phyloP scores from a whole-genome alignment of 108 stramenopile genomes.

The Seminavis robusta region DNA sequence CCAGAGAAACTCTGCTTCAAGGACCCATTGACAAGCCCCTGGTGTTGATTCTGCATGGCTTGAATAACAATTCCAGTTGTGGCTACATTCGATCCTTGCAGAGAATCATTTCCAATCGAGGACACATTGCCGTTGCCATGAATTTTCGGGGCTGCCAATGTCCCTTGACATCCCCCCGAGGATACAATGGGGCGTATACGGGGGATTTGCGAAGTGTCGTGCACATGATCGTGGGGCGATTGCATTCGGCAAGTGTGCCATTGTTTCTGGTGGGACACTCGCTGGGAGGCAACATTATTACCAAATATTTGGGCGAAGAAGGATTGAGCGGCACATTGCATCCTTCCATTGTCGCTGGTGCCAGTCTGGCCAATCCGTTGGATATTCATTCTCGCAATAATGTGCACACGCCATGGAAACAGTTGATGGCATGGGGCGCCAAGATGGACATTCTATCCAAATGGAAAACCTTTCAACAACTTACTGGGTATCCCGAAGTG shows the following conservation, averaged over 20 bases:
- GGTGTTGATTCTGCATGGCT: constrained; percentile 49
- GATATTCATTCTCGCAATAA: constrained; percentile 25
- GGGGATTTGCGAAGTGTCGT: constrained; percentile 56
- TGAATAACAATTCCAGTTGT: constrained; percentile 53
- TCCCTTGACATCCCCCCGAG: constrained; percentile 37
- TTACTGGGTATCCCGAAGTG: constrained; percentile 15
- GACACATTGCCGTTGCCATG: constrained; percentile 48
- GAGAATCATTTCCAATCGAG: constrained; percentile 37
- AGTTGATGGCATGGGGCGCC: constrained; percentile 39
- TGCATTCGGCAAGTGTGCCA: constrained; percentile 16
- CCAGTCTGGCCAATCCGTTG: constrained; percentile 56
- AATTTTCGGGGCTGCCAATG: constrained; percentile 41
- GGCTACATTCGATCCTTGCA: constrained; percentile 55
- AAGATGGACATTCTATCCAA: constrained; percentile 37
- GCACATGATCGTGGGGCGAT: constrained; percentile 26
- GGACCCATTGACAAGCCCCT: constrained; percentile 44
- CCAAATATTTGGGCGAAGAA: constrained; percentile 69
- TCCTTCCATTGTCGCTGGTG: constrained; percentile 40
- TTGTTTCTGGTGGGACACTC: constrained; percentile 58
- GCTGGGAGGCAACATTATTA: constrained; percentile 58
- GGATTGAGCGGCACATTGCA: constrained; percentile 50
- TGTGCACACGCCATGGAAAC: constrained; percentile 39
- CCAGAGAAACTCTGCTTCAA: no score
- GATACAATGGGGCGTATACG: constrained; percentile 61
- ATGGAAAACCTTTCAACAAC: constrained; percentile 1